Conservation (phyloP, 352 stramenopile species). For the Blastocystis sp. region DNA sequence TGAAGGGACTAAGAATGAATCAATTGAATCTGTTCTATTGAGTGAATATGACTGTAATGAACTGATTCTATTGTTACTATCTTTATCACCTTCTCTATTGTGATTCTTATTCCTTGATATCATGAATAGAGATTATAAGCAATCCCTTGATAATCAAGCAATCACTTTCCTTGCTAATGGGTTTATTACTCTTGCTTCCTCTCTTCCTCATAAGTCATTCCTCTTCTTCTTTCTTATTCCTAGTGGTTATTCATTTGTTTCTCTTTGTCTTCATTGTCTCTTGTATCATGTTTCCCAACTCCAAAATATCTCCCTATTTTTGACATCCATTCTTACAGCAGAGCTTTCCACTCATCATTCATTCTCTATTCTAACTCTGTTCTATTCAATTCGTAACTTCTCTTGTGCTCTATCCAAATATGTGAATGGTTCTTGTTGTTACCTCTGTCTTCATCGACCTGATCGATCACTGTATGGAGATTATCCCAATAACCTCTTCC, state of each 20-base stretch:
- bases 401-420: conserved; percentile 15
- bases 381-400: neutral
- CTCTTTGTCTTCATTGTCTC: conserved; percentile 3
- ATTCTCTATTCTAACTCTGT: neutral
- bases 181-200: neutral
- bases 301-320: neutral
- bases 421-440: neutral
- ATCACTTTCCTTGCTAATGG: neutral
- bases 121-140: conserved; percentile 7
- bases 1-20: no score
- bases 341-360: neutral
- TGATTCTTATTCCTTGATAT: neutral
- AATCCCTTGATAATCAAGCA: neutral
- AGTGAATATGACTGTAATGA: neutral
- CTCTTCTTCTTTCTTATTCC: neutral
- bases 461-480: neutral
- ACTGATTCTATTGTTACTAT: neutral
- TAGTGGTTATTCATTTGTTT: conserved; percentile 33
- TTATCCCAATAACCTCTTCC: neutral
- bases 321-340: neutral
- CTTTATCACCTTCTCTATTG: neutral
- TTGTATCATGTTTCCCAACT: neutral
- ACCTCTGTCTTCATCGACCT: conserved; percentile 24
- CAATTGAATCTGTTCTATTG: neutral
- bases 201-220: neutral